Percentiles rank a stretch among this genome's conserved stretches.
Evolutionary conservation across 164 flowering plant genomes (phyloP).

Genomic region (Amborella trichopoda): DNA sequence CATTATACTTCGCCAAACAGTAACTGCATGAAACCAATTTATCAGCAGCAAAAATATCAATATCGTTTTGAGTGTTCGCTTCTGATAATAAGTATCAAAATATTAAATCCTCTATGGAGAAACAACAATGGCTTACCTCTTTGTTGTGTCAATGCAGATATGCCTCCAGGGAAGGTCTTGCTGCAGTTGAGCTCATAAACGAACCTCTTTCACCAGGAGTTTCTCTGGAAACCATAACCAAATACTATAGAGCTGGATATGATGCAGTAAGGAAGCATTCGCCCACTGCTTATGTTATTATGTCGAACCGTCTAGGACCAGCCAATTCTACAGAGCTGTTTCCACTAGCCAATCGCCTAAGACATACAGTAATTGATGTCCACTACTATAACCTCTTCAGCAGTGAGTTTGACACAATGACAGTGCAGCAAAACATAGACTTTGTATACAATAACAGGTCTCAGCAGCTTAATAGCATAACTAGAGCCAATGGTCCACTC

Average conservation of each 20-base stretch:
- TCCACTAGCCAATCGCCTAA: constrained; percentile 29
- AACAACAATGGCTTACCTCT: too few relatives aligned
- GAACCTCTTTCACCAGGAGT: constrained; percentile 52
- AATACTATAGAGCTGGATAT: constrained; percentile 49
- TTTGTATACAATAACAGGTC: constrained; percentile 32
- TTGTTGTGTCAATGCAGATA: constrained; percentile 39
- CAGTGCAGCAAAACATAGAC: constrained; percentile 49
- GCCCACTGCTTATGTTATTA: constrained; percentile 31
- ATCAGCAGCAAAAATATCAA: too few relatives aligned
- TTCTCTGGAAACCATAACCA: constrained; percentile 24
- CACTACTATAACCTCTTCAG: constrained; percentile 51
- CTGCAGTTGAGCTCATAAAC: constrained; percentile 56
- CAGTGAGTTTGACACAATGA: constrained; percentile 17
- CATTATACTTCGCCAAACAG: too few relatives aligned
- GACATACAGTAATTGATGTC: constrained; percentile 39
- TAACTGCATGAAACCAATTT: too few relatives aligned
- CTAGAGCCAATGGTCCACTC: constrained; percentile 48
- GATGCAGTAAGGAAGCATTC: constrained; percentile 45
- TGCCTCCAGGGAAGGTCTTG: constrained; percentile 37
- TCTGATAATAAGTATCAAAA: too few relatives aligned
- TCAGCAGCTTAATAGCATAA: constrained; percentile 18
- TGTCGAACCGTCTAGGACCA: constrained; percentile 21
- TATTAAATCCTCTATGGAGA: too few relatives aligned
- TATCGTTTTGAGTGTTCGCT: too few relatives aligned
- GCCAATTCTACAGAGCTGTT: constrained; percentile 29